These are phyloP conservation scores for Trichosporon faecale DNA, from an alignment of 1,284 basidiomycete species.

Conservation along the genomic window DNA sequence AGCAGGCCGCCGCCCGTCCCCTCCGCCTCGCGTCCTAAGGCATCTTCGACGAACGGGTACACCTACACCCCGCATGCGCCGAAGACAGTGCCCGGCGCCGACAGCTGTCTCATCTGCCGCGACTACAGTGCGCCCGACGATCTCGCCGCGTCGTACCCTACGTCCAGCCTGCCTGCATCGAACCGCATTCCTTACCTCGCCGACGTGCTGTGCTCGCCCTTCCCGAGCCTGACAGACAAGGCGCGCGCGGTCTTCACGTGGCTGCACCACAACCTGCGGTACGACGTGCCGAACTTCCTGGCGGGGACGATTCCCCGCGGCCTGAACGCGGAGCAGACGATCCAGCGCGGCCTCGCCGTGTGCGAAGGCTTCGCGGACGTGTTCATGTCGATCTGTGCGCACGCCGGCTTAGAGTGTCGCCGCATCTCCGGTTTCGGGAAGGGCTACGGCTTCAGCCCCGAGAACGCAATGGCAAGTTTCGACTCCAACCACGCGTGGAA, in stretches of 20 bases:
- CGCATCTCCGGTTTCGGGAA: conserved; percentile 18
- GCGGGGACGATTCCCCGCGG: conserved; percentile 12
- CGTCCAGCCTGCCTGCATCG: neutral
- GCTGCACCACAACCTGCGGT: conserved; percentile 25
- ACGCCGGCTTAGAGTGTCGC: conserved; percentile 15
- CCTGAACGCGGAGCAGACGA: conserved; percentile 11
- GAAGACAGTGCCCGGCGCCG: neutral
- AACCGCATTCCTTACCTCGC: conserved; percentile 18
- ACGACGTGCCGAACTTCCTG: conserved; percentile 20
- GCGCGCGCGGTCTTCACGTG: conserved; percentile 26
- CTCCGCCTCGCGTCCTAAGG: neutral
- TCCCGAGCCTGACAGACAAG: conserved; percentile 17
- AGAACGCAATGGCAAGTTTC: neutral
- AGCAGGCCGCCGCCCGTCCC: conserved; percentile 16
- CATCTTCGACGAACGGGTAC: conserved; percentile 6
- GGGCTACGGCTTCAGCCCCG: conserved; percentile 15
- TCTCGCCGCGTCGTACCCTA: conserved; percentile 16
- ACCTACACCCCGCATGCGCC: neutral
- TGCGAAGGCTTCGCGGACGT: conserved; percentile 22
- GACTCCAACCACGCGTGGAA: conserved; percentile 23
- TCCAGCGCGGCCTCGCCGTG: conserved; percentile 17
- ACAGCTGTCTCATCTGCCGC: conserved; percentile 18
- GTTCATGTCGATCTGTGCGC: conserved; percentile 10
- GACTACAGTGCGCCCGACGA: conserved; percentile 19
- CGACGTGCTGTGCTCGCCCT: conserved; percentile 14